Base-by-base conservation (phyloP, 2,329 filamentous ascomycete genomes). In the Helminthosporium solani region DNA sequence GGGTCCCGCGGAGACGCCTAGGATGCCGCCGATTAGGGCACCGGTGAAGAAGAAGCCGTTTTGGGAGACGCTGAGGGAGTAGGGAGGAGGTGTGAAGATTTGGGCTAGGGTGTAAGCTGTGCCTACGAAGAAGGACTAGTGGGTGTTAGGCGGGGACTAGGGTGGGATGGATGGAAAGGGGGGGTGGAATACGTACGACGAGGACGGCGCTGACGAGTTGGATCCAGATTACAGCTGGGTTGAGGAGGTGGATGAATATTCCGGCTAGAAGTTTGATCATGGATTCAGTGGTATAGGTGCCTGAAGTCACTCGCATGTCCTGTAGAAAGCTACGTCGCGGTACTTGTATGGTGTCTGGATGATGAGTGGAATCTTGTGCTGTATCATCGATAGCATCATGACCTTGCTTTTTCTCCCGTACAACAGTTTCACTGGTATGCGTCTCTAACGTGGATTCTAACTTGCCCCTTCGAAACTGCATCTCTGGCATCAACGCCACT, bases 401-500 rank as follows among this genome's bases (percentile, higher is more conserved):
- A 3, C 20, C 30, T 1, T 23, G 33, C 9, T 35, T 16, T 23
- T 52, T 48, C 16, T 49, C 50, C 15, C n/a, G n/a, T n/a, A 34
- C 40, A 7, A 42, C 41, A 16, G 25, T 18, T 16, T 38, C 28
- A 7, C 19, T 19, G 1, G 20, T 19, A 11, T 11, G 9, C 1
- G 33, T 15, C n/a, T 27, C 19, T 7, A 20, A 19, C 6, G 31
- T 12, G 8, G 16, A 12, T 1, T 21, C 12, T 7, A 19, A n/a
- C 5, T 23, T 15, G 12, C 31, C 33, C n/a, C 46, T 44, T 15
- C 35, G 34, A 27, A 54, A 64, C 16, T 67, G 60, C 0, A 53
- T 61, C 36, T 69, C 65, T 1, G 65, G 65, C 1, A 67, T 33
- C 5, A 64, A 56, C 28, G 67, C 58, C 8, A 68, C 23, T 1